Evolutionary conservation across 306 rosid genomes (phyloP), one percentile per base, ranked within the genome.

Genomic region (Aeschynomene evenia): DNA sequence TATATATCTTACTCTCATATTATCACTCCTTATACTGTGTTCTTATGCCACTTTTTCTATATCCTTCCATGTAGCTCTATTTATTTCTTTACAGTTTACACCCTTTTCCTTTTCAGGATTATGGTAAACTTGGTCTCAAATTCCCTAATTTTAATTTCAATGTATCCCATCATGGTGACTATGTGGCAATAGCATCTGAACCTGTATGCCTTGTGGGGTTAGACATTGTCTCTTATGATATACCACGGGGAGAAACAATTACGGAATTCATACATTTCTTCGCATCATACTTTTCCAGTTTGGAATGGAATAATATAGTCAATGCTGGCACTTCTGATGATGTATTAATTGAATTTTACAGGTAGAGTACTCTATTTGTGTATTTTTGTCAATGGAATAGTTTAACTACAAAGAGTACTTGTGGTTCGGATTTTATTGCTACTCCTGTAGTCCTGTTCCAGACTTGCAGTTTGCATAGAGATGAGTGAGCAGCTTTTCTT

Each of bases 111-210:
- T 77, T 79, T 61, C 87, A 91, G 96, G 96, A 79, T 45, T 73
- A 58, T 69, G 80, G 67, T 37, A 65, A 70, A 31, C 42, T 58
- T 57, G 76, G 39, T 50, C 9, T 48, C 5, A 74, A 70, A 48
- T 88, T 83, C 45, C 97, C 97, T 50, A 93, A 90, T 85, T 93
- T 93, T 65, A 93, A 90, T 81, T 93, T 90, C 81, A 90, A 88
- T 77, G 85, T 78, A 23, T 93, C 97, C 2, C 98, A 93, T 82
- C 98, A 90, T 57, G 98, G 96, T 34, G 97, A 90, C 78, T 88
- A 77, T 76, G 98, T 93, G 48, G 96, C 89, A 14, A 88, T 93
- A 77, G 98, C 94, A 71, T 90, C 97, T 24, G 98, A 88, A 75
- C 96, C 98, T 19, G 36, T 93, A 49, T 90, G 91, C 72, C 85